Conservation (phyloP, 1,139 yeast genomes). For the Blastobotrys malaysiensis region DNA sequence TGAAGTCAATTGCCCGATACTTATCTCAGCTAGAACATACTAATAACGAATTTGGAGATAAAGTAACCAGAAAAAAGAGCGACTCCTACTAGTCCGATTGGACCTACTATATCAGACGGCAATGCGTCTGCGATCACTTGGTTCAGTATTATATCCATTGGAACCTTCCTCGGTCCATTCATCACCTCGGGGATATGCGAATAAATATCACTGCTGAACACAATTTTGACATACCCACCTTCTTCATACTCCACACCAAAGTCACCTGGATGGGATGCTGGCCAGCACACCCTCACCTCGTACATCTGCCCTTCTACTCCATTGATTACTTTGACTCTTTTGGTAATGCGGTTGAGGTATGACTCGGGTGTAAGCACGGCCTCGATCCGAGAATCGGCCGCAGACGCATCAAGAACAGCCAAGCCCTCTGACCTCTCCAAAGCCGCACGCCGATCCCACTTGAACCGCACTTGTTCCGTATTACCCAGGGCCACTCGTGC, state of each 20-base stretch:
- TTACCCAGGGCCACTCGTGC: constrained; percentile 9
- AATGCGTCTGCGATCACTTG: constrained; percentile 21
- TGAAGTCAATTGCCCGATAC: no score
- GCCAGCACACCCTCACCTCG: constrained; percentile 35
- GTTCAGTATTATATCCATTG: constrained; percentile 24
- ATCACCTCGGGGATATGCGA: constrained; percentile 15
- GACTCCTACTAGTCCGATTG: constrained; percentile 18
- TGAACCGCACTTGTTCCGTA: constrained; percentile 13
- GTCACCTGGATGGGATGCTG: constrained; percentile 33
- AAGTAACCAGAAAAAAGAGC: constrained; percentile 14
- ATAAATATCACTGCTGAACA: constrained; percentile 17
- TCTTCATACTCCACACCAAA: constrained; percentile 22
- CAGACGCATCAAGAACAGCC: not conserved
- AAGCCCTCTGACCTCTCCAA: not conserved
- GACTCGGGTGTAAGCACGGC: not conserved
- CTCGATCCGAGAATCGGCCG: not conserved
- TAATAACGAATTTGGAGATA: not conserved
- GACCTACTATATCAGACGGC: constrained; percentile 22
- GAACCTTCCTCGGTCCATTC: constrained; percentile 20
- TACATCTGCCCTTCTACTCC: constrained; percentile 21
- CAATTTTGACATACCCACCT: constrained; percentile 16
- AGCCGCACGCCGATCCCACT: not conserved
- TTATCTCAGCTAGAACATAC: not conserved
- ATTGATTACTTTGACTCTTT: constrained; percentile 8
- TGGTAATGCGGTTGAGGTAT: constrained; percentile 2